Evolutionary conservation across 2,329 filamentous ascomycete genomes (phyloP), one percentile per base, ranked within the genome.

Genomic region (Teratosphaeria pseudoeucalypti): DNA sequence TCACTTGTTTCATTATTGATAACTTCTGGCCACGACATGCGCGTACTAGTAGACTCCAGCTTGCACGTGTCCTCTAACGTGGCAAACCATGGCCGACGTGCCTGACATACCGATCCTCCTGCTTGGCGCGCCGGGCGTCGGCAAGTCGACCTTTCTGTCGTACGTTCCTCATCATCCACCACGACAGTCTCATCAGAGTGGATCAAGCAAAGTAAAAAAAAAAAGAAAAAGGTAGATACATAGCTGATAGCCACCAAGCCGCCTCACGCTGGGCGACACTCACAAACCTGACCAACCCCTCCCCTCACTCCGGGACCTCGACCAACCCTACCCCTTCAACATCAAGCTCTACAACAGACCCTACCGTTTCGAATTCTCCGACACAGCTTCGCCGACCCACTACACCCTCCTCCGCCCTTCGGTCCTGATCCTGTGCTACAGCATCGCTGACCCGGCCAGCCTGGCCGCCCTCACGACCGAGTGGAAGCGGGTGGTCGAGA

Each of bases 71-170:
- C 43, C 16, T 5, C 14, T 3, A 7, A 23, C 2, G 43, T 49
- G 43, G 19, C 43, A 49, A 32, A 27, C 39, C 26, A 57, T 57
- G 56, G 47, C 23, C 27, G 57, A 58, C 29, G 52, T 58, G 4
- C 62, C 62, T 26, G 72, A 75, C 49, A 68, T 81, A 43, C 76
- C 73, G 27, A 78, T 86, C 56, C 75, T 86, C 6, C 73, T 86
- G 16, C 74, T 86, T 2, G 83, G 83, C 57, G 83, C 85, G 60
- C 68, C 77, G 43, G 81, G 79, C 56, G 82, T 83, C 54, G 83
- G 83, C 60, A 86, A 85, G 72, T 82, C 83, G 56, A 83, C 81
- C 10, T 85, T 86, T 63, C 71, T 86, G 62, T 82, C 82, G 81
- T 85, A 75, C 70, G 81, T 79, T 57, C 32, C 54, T 37, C 19